phyloP scores from a whole-genome alignment of 495 filamentous ascomycete species.

The Lophiotrema nucula region DNA sequence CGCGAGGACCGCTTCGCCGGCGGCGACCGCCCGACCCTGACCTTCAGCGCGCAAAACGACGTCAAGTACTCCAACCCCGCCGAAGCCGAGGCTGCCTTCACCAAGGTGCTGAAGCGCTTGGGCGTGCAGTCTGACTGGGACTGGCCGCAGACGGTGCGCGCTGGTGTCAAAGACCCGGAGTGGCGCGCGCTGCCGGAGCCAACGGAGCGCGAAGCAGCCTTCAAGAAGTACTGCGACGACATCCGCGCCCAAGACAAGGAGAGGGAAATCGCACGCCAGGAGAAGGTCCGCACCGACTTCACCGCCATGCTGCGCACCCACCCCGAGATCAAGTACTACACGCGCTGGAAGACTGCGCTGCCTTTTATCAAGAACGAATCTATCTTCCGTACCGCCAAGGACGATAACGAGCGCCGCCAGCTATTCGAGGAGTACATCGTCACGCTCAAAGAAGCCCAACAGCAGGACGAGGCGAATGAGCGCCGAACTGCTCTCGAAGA shows the following conservation, averaged over 20 bases:
- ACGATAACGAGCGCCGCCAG: slow-evolving; percentile 85
- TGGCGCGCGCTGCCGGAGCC: slow-evolving; percentile 94
- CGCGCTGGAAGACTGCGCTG: slow-evolving; percentile 93
- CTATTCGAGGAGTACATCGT: slow-evolving; percentile 92
- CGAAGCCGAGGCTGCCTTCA: slow-evolving; percentile 91
- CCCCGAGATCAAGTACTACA: slow-evolving; percentile 96
- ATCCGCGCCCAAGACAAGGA: slow-evolving; percentile 91
- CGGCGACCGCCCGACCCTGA: slow-evolving; percentile 42
- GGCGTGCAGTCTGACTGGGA: slow-evolving; percentile 87
- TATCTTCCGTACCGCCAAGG: slow-evolving; percentile 85
- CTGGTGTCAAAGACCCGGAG: slow-evolving; percentile 88
- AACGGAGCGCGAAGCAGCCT: slow-evolving; percentile 84
- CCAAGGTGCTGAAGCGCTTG: slow-evolving; percentile 81
- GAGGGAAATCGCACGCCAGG: slow-evolving; percentile 87
- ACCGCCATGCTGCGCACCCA: slow-evolving; percentile 93
- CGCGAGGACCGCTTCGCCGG: background rate
- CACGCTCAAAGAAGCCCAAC: slow-evolving; percentile 74
- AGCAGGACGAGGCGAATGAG: slow-evolving; percentile 67
- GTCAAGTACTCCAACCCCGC: slow-evolving; percentile 83
- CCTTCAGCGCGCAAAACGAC: slow-evolving; percentile 63
- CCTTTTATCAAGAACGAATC: slow-evolving; percentile 95
- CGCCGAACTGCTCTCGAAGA: slow-evolving; percentile 85
- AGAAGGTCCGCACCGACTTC: slow-evolving; percentile 92
- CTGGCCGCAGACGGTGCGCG: slow-evolving; percentile 87
- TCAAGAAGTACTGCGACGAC: slow-evolving; percentile 93